Evolutionary conservation across 805 yeast species (phyloP).

Genomic region (Monosporozyma servazzii): DNA sequence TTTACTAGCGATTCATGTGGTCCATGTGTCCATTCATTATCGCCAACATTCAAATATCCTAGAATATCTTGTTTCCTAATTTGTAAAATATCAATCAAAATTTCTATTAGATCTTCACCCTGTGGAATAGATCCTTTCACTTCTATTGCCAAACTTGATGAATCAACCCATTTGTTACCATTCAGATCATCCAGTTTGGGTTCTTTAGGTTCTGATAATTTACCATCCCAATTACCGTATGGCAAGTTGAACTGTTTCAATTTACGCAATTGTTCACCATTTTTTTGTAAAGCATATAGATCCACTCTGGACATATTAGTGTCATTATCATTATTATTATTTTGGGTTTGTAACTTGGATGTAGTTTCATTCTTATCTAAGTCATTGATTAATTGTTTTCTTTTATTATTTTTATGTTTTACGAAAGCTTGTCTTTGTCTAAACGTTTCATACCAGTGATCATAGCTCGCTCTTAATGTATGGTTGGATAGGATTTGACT

Average conservation of each 20-base stretch:
- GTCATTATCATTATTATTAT: not conserved
- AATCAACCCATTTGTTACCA: not conserved
- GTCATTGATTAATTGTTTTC: not conserved
- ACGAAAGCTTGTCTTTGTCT: not conserved
- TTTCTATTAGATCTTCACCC: not conserved
- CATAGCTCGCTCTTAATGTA: conserved; percentile 13
- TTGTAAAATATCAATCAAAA: not conserved
- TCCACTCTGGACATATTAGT: not conserved
- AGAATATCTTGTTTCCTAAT: not conserved
- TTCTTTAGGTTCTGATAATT: not conserved
- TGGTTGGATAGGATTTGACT: conserved; percentile 17
- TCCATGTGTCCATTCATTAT: not conserved
- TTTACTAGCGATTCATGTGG: not conserved
- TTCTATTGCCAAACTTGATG: conserved; percentile 14
- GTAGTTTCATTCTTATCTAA: not conserved
- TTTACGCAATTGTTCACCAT: conserved; percentile 23
- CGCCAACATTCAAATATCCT: not conserved
- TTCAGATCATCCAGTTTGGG: not conserved
- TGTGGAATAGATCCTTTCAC: not conserved
- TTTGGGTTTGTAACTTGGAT: not conserved
- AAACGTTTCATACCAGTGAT: conserved; percentile 4
- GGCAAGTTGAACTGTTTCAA: conserved; percentile 19
- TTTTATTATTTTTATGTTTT: not conserved
- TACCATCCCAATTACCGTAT: conserved; percentile 20
- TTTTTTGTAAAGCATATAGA: conserved; percentile 13